phyloP scores from a whole-genome alignment of 169 alveolate genomes.

The Babesia bigemina region DNA sequence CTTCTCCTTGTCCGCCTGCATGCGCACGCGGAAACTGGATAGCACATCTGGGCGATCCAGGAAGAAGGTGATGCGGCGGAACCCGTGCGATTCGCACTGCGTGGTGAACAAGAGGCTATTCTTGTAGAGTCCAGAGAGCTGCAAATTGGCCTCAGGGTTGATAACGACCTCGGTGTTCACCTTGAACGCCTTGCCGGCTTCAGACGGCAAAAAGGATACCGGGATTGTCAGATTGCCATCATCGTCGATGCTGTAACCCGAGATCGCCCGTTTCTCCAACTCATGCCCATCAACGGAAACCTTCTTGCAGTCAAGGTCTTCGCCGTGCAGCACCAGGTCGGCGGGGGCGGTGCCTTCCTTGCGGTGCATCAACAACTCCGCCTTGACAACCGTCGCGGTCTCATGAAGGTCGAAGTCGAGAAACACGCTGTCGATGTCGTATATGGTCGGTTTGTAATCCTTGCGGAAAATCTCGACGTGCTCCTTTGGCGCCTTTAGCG shows the following conservation, averaged over 20 bases:
- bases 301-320: conserved; percentile 79
- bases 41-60: conserved; percentile 92
- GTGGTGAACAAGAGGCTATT: conserved; percentile 86
- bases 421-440: conserved; percentile 76
- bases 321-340: conserved; percentile 86
- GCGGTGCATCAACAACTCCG: conserved; percentile 70
- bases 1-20: conserved; percentile 84
- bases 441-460: conserved; percentile 86
- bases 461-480: conserved; percentile 79
- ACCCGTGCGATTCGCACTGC: conserved; percentile 93
- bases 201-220: conserved; percentile 67
- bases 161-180: conserved; percentile 80
- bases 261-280: conserved; percentile 67
- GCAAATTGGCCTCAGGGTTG: conserved; percentile 81
- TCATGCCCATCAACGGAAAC: conserved; percentile 77
- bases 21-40: conserved; percentile 80
- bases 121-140: conserved; percentile 84
- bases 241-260: conserved; percentile 73
- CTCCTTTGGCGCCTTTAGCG: conserved; percentile 68
- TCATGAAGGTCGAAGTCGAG: conserved; percentile 79
- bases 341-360: conserved; percentile 72
- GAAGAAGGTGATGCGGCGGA: conserved; percentile 87
- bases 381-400: conserved; percentile 70
- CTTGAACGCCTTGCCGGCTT: conserved; percentile 49
- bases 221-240: conserved; percentile 76